phyloP scores from a whole-genome alignment of 2,329 filamentous ascomycete genomes.

The Allantophomopsis lycopodina region DNA sequence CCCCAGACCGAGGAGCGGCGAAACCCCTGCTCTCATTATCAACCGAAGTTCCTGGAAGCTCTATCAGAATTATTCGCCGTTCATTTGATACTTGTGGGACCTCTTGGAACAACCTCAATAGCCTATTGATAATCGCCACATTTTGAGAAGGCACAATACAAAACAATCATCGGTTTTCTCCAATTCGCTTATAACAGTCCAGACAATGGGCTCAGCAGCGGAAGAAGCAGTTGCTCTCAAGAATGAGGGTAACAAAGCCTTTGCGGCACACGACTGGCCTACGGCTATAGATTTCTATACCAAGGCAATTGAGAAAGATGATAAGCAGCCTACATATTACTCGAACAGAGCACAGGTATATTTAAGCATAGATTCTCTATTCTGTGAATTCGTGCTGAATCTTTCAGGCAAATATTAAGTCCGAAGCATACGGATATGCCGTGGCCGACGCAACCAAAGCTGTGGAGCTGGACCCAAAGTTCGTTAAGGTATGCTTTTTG shows the following conservation, averaged over 20 bases:
- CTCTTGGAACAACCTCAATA: too few relatives aligned
- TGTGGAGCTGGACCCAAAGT: constrained; percentile 74
- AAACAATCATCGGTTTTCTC: too few relatives aligned
- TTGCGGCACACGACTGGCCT: constrained; percentile 76
- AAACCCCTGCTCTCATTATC: too few relatives aligned
- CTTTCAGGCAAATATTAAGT: constrained; percentile 76
- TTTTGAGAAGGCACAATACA: too few relatives aligned
- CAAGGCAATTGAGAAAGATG: constrained; percentile 74
- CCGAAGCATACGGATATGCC: constrained; percentile 88
- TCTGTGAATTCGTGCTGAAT: neutral
- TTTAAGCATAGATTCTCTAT: neutral
- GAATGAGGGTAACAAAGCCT: constrained; percentile 89
- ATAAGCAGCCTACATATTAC: constrained; percentile 77
- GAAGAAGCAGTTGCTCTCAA: constrained; percentile 75
- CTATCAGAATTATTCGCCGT: too few relatives aligned
- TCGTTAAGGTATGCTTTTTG: constrained; percentile 59
- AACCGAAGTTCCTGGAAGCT: too few relatives aligned
- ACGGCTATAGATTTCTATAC: constrained; percentile 72
- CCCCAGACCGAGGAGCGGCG: too few relatives aligned
- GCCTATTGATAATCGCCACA: too few relatives aligned
- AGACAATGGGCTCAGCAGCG: constrained; percentile 15
- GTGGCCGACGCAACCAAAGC: constrained; percentile 84
- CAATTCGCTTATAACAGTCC: neutral
- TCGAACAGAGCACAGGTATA: constrained; percentile 87
- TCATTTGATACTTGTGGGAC: too few relatives aligned